These are phyloP conservation scores for Solanum hybrid DNA, from an alignment of 305 asterid genomes.

Conservation along the genomic window DNA sequence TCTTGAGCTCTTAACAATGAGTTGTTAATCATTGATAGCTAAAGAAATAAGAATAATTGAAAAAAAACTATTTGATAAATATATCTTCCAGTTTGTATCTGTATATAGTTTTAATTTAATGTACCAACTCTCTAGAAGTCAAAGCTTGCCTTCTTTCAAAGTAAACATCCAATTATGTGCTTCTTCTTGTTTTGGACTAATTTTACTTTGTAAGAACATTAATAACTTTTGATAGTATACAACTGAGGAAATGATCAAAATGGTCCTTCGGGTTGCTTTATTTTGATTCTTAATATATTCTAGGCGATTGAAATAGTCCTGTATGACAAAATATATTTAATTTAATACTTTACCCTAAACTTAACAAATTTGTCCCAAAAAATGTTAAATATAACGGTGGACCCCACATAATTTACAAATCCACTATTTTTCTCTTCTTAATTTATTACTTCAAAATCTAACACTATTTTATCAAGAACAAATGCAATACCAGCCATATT, in stretches of 20 bases:
- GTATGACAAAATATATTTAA: no score
- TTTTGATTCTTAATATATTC: no score
- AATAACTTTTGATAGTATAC: not conserved
- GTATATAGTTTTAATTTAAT: not conserved
- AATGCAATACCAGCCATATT: no score
- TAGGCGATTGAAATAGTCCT: no score
- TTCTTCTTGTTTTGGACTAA: not conserved
- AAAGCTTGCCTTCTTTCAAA: not conserved
- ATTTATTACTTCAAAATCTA: no score
- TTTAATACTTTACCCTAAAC: no score
- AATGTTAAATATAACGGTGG: no score
- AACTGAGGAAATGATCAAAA: not conserved
- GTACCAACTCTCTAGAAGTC: not conserved
- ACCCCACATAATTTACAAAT: no score
- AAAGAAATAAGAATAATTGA: not conserved
- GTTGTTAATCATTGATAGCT: not conserved
- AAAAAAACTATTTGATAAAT: not conserved
- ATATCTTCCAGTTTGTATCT: not conserved
- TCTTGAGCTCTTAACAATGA: not conserved
- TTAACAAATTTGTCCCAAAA: no score
- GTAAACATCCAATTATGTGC: not conserved
- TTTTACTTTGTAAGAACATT: fast-evolving
- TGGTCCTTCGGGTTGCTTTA: no score
- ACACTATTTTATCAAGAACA: no score
- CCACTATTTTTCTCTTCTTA: no score